Evolutionary conservation across 1,284 basidiomycete genomes (phyloP), one percentile per base, ranked within the genome.

Genomic region (Ganoderma boninense): DNA sequence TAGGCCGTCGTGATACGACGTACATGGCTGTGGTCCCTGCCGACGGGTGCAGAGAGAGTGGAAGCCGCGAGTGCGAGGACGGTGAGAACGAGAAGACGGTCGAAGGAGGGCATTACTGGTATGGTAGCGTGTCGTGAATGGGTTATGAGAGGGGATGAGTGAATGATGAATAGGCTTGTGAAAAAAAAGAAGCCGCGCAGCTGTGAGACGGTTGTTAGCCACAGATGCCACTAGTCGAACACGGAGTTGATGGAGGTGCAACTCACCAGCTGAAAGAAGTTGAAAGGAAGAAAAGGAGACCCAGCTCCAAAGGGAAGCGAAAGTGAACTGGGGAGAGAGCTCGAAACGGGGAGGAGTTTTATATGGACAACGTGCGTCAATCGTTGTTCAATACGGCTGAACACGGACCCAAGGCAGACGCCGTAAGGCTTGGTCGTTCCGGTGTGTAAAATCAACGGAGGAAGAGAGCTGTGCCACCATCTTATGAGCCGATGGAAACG

Each of bases 151-250:
- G 20, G 8, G 20, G 59, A 20, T 11, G 35, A 13, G 5, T 40
- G 7, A 32, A 32, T 5, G 59, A 20, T 43, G 42, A 40, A 35
- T 42, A 35, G 6, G 38, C 8, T 61, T 14, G 59, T 61, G 5
- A n/a, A 61, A 61, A 10, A 18, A n/a, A 43, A 61, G 23, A 38
- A 38, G 59, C 59, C 59, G 59, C 59, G 26, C 59, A 61, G 59
- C 59, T 61, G 59, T 20, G n/a, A 20, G 20, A 3, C 2, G 38
- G 38, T 38, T 23, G 29, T 57, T 18, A 61, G 40, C 18, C 26
- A 32, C 14, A 26, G 7, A 38, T 7, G 6, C 38, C 49, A 16
- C 16, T 0, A 14, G 26, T 7, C 14, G 18, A 4, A 29, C 14
- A 32, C n/a, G 29, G 29, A 32, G 29, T 16, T 1, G n/a, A n/a